Evolutionary conservation across 2,329 filamentous ascomycete genomes (phyloP), one percentile per base, ranked within the genome.

Genomic region (Cladosporium sp.): DNA sequence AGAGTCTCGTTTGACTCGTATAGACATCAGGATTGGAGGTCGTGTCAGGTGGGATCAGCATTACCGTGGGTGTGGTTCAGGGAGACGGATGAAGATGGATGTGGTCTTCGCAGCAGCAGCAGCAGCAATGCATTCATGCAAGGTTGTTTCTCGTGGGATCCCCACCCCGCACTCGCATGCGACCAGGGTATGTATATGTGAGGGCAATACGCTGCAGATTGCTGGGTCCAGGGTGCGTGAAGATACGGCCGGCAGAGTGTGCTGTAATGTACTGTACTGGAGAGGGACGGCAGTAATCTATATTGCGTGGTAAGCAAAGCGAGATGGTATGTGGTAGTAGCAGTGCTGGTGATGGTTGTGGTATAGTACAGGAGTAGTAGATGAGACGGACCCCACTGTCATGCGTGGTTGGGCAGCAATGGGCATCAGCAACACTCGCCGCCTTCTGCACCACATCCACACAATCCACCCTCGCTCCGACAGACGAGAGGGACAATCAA

Each of bases 321-420:
- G 36, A 43, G 36, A 43, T 10, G n/a, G 36, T n/a, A 7, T n/a
- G 14, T 8, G 39, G n/a, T 21, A 13, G 36, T 21, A 43, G 18
- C 8, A 11, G 39, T 21, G 4, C n/a, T 21, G 7, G 39, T 46
- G n/a, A 46, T 46, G 39, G 39, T 8, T 46, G 10, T 46, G n/a
- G 39, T 46, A 46, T 46, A 46, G 39, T 46, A 21, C n/a, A 11
- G n/a, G 39, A 21, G 39, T 21, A 13, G 39, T 46, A 46, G 39
- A n/a, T 14, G 39, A 46, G 39, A 46, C 39, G n/a, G n/a, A 13
- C 39, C 21, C n/a, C 39, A 46, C 39, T 46, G 39, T 32, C 26
- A 54, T 28, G 51, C 51, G 51, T 48, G 30, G 60, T 63, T 63
- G 60, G 60, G 60, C 60, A 63, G 36, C 60, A 56, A 56, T 25